A percentile compares a stretch with the other conserved stretches of the same genome.
Evolutionary conservation across 208 protist genomes (phyloP).

Genomic region (Leptomonas pyrrhocoris): DNA sequence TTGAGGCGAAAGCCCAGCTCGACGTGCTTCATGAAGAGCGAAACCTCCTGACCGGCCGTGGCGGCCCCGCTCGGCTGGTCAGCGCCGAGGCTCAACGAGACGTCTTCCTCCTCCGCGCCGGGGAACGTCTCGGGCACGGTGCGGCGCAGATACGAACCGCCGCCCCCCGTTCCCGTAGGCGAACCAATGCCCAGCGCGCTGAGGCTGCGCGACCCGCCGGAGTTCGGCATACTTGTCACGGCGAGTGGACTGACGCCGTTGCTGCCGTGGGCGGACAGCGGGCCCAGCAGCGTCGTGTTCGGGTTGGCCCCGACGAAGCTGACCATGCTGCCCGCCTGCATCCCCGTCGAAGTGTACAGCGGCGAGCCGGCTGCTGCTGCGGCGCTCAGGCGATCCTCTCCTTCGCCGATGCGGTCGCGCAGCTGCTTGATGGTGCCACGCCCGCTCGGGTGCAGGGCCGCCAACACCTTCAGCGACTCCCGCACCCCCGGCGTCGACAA

Average conservation of each 20-base stretch:
- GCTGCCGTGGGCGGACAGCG: slow-evolving; percentile 22
- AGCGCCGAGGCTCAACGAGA: slow-evolving; percentile 23
- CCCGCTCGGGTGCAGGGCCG: slow-evolving; percentile 69
- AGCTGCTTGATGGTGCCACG: slow-evolving; percentile 68
- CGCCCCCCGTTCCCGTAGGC: slow-evolving; percentile 8
- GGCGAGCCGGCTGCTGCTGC: slow-evolving; percentile 11
- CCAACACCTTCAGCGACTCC: slow-evolving; percentile 79
- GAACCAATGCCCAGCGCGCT: slow-evolving; percentile 13
- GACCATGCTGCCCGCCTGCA: slow-evolving; percentile 19
- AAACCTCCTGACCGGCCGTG: slow-evolving; percentile 52
- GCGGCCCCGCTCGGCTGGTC: slow-evolving; percentile 5
- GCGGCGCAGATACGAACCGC: slow-evolving; percentile 33
- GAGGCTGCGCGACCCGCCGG: slow-evolving; percentile 10
- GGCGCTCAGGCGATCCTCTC: slow-evolving; percentile 44
- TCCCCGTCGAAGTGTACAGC: slow-evolving; percentile 16
- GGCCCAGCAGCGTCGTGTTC: slow-evolving; percentile 23
- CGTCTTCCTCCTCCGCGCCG: slow-evolving; percentile 28
- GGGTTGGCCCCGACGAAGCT: slow-evolving; percentile 24
- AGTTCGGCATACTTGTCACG: slow-evolving; percentile 16
- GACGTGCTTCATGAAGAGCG: slow-evolving; percentile 85
- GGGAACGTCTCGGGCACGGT: slow-evolving; percentile 26
- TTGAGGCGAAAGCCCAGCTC: slow-evolving; percentile 77
- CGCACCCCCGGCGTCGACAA: slow-evolving; percentile 78
- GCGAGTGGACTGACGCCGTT: neutral
- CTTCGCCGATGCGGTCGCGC: slow-evolving; percentile 58